Percentiles rank a stretch among this genome's conserved stretches.
phyloP scores from a whole-genome alignment of 345 rosid genomes.

The Boechera divaricarpa region DNA sequence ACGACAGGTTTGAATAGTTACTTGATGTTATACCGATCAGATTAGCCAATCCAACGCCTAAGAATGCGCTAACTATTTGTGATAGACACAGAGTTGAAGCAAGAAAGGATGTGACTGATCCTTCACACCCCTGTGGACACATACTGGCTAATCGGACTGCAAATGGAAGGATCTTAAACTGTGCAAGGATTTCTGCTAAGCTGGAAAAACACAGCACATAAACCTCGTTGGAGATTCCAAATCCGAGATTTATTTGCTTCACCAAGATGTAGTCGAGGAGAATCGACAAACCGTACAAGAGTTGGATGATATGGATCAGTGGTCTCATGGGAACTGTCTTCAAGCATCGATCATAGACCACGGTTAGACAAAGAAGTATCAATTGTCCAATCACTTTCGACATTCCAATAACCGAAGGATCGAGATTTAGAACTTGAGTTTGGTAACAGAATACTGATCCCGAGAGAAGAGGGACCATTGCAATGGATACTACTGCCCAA shows the following conservation, averaged over 20 bases:
- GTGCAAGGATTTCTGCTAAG: constrained; percentile 76
- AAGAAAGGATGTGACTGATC: constrained; percentile 84
- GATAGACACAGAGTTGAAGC: constrained; percentile 79
- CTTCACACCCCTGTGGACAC: constrained; percentile 89
- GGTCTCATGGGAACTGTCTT: constrained; percentile 74
- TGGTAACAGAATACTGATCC: constrained; percentile 90
- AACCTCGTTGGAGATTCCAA: constrained; percentile 73
- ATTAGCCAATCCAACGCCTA: constrained; percentile 79
- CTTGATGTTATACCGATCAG: constrained; percentile 65
- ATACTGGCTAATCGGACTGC: constrained; percentile 62
- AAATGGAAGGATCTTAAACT: constrained; percentile 86
- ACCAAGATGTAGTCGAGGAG: constrained; percentile 76
- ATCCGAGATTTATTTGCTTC: constrained; percentile 64
- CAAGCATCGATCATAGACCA: constrained; percentile 66
- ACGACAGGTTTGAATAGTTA: constrained; percentile 63
- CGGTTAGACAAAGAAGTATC: constrained; percentile 64
- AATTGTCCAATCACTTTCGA: constrained; percentile 81
- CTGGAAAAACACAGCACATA: constrained; percentile 75
- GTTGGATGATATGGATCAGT: constrained; percentile 59
- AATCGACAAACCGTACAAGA: constrained; percentile 64
- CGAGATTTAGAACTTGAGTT: constrained; percentile 72
- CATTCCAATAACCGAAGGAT: constrained; percentile 78
- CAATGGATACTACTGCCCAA: constrained; percentile 77
- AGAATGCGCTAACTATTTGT: constrained; percentile 71
- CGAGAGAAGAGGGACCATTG: constrained; percentile 71